phyloP scores from a whole-genome alignment of 768 basidiomycete genomes.

The Lepiota brunneoincarnata region DNA sequence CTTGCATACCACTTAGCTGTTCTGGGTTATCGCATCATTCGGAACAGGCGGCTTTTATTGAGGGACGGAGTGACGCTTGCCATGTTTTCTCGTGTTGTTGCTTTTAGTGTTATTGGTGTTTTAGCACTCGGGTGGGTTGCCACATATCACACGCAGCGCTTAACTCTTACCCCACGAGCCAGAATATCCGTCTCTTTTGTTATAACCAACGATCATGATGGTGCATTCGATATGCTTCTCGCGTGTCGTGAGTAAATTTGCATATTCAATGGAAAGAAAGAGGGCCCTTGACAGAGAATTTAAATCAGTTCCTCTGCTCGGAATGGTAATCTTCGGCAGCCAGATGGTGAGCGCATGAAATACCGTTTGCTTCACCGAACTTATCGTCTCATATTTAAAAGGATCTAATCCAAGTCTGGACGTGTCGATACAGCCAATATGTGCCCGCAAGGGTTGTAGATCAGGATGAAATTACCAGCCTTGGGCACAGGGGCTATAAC shows the following conservation, averaged over 20 bases:
- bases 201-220: slow-evolving; percentile 18
- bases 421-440: not conserved
- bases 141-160: not conserved
- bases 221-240: slow-evolving; percentile 22
- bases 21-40: slow-evolving; percentile 22
- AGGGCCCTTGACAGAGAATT: not conserved
- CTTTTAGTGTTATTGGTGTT: slow-evolving; percentile 26
- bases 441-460: not conserved
- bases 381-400: not conserved
- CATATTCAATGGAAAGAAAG: not conserved
- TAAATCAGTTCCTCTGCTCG: slow-evolving; percentile 22
- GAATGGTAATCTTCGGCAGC: slow-evolving; percentile 22
- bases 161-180: not conserved
- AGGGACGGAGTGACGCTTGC: slow-evolving; percentile 16
- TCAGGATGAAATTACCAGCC: not conserved
- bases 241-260: slow-evolving; percentile 17
- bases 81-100: slow-evolving; percentile 26
- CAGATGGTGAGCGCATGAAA: slow-evolving; percentile 18
- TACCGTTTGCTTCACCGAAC: not conserved
- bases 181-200: slow-evolving; percentile 22
- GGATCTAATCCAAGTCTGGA: slow-evolving; percentile 7
- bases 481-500: too few relatives aligned
- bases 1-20: slow-evolving; percentile 15
- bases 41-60: slow-evolving; percentile 18
- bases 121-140: slow-evolving; percentile 23